These are phyloP conservation scores for Chaetoceros muelleri DNA, from an alignment of 108 stramenopile species.

Conservation along the genomic window DNA sequence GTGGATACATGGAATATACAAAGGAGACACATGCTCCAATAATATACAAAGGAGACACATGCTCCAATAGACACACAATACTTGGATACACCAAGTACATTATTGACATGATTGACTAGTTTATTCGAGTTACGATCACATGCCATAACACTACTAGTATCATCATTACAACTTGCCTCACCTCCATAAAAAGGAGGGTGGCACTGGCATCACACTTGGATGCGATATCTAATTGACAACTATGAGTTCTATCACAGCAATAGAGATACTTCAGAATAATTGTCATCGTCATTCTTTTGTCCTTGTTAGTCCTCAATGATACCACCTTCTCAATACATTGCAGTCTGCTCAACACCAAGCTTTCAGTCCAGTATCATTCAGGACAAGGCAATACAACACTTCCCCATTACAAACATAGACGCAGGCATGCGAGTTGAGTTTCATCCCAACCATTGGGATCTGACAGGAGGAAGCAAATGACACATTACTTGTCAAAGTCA, in stretches of 20 bases:
- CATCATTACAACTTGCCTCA: background rate
- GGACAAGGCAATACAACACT: no score
- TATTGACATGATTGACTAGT: background rate
- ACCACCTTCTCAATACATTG: background rate
- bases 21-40: background rate
- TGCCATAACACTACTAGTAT: background rate
- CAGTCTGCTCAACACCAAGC: background rate
- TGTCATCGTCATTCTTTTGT: background rate
- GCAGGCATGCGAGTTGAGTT: no score
- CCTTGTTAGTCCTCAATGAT: background rate
- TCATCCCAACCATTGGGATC: background rate
- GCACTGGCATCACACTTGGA: no score
- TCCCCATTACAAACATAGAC: no score
- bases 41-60: no score
- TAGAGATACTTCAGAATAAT: background rate
- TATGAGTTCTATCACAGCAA: background rate
- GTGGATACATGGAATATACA: slow-evolving; percentile 3
- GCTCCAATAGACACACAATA: no score
- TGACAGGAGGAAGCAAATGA: background rate
- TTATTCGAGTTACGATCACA: no score
- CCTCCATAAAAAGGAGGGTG: background rate
- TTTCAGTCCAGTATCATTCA: no score
- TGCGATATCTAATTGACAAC: background rate
- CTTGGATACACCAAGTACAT: no score
- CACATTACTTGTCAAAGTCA: slow-evolving; percentile 4